A percentile compares a stretch with the other conserved stretches of the same genome.
phyloP scores from a whole-genome alignment of 2,329 filamentous ascomycete species.

The Fusarium brachygibbosum region DNA sequence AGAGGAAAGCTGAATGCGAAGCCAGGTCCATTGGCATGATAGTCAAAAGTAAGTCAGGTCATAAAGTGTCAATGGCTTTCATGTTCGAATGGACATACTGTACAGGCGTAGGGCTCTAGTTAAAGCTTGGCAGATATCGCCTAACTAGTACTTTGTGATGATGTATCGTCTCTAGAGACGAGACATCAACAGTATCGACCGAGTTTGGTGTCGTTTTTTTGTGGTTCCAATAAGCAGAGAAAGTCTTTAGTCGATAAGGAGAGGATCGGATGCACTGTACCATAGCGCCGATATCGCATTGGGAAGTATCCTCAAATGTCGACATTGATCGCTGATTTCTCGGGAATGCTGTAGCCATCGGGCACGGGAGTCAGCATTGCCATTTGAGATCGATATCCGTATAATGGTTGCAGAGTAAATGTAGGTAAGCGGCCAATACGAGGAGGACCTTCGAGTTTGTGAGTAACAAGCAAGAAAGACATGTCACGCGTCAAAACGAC shows the following conservation, averaged over 20 bases:
- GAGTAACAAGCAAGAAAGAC: conserved; percentile 25
- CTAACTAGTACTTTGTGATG: conserved; percentile 1
- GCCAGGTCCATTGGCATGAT: conserved; percentile 1
- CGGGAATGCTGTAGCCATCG: conserved; percentile 4
- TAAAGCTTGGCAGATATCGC: neutral
- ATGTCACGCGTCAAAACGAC: conserved; percentile 25
- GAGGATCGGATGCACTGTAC: neutral
- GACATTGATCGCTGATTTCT: conserved; percentile 12
- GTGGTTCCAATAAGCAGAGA: conserved; percentile 31
- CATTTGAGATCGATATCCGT: conserved; percentile 8
- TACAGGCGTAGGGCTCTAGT: neutral
- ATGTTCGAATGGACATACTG: neutral
- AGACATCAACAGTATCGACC: neutral
- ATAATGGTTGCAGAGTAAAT: conserved; percentile 19
- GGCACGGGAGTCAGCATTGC: conserved; percentile 11
- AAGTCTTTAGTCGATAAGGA: neutral
- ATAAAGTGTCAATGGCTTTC: conserved; percentile 1
- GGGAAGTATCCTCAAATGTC: conserved; percentile 26
- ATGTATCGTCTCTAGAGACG: conserved; percentile 16
- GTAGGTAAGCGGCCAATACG: conserved; percentile 32
- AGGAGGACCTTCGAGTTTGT: conserved; percentile 1
- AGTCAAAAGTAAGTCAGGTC: neutral
- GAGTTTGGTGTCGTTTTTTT: conserved; percentile 7
- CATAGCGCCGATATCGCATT: neutral
- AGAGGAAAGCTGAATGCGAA: conserved; percentile 13